Base-by-base conservation (phyloP, 208 protist genomes). In the Jaenimonas drosophilae region DNA sequence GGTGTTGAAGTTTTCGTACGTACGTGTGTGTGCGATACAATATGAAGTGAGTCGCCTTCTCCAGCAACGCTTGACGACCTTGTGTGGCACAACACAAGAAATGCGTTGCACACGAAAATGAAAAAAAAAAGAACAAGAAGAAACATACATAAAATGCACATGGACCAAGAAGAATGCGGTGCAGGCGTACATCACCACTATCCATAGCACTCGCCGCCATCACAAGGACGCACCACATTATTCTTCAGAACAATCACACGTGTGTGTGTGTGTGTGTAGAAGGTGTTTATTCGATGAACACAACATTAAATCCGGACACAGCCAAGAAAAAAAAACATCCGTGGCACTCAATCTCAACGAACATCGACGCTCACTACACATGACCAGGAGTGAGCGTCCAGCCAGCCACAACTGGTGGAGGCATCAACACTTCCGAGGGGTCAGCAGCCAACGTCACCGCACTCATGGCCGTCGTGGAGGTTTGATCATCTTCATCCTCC, bases 71-170 rank as follows among this genome's bases (percentile, higher is more conserved):
- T 23, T 7, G 42, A 11, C 7, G 26, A 6, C 6, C 5, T 4
- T 29, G n/a, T 44, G 44, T 4, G 17, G 9, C 36, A 32, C 36
- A 33, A 42, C 29, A 29, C 14, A 60, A 31, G 29, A 29, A 29
- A 30, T 29, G 21, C 6, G 12, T 32, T 27, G 11, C 19, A 40
- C 41, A 44, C 17, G 43, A 1, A 49, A 45, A 21, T 39, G 49
- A 27, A 54, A 60, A 44, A 14, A 60, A 48, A 39, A 37, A 36
- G 16, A 49, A 28, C 26, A 62, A n/a, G 46, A 44, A 42, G 19
- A 59, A 21, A 42, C 30, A 42, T 0, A 59, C 14, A 14, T n/a
- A 34, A 34, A 7, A 34, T 34, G 30, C 30, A 34, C 9, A 34
- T n/a, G 14, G 9, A 14, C 14, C 30, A 34, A 34, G 14, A 14